A percentile compares a stretch with the other conserved stretches of the same genome.
Evolutionary conservation across 2,329 filamentous ascomycete genomes (phyloP).

Genomic region (Fusarium floridanum): DNA sequence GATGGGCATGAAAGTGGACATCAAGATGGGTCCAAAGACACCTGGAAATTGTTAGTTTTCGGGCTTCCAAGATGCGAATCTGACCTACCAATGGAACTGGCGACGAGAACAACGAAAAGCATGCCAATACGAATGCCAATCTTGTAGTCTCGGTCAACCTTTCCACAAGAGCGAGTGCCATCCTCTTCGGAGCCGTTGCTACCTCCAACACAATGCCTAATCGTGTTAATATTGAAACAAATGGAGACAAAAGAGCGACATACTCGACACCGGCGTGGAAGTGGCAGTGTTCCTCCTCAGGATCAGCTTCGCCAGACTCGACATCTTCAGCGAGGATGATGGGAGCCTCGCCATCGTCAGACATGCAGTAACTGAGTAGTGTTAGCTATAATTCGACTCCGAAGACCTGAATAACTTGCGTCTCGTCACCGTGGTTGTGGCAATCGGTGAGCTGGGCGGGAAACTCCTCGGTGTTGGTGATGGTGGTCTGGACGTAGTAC

Average conservation of each 20-base stretch:
- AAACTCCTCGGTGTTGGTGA: constrained; percentile 66
- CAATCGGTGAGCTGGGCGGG: constrained; percentile 74
- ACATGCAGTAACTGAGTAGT: constrained; percentile 37
- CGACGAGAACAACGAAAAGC: constrained; percentile 78
- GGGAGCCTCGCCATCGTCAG: constrained; percentile 35
- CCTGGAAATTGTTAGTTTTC: constrained; percentile 45
- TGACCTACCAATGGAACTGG: constrained; percentile 71
- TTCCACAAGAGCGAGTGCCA: constrained; percentile 59
- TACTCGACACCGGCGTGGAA: constrained; percentile 83
- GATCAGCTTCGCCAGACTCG: constrained; percentile 31
- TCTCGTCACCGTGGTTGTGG: constrained; percentile 69
- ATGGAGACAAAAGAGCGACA: constrained; percentile 40
- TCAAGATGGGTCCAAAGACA: constrained; percentile 76
- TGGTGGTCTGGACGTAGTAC: constrained; percentile 59
- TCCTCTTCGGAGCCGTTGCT: constrained; percentile 48
- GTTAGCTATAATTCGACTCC: neutral
- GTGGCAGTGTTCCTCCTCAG: constrained; percentile 67
- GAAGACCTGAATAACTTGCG: constrained; percentile 56
- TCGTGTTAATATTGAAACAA: constrained; percentile 11
- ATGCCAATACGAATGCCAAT: constrained; percentile 77
- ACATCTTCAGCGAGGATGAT: constrained; percentile 31
- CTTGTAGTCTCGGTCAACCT: constrained; percentile 70
- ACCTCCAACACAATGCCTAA: constrained; percentile 68
- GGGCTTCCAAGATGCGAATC: neutral
- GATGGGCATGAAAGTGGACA: constrained; percentile 67